Conservation (phyloP, 129 eudicot genomes). For the Mikania micrantha region DNA sequence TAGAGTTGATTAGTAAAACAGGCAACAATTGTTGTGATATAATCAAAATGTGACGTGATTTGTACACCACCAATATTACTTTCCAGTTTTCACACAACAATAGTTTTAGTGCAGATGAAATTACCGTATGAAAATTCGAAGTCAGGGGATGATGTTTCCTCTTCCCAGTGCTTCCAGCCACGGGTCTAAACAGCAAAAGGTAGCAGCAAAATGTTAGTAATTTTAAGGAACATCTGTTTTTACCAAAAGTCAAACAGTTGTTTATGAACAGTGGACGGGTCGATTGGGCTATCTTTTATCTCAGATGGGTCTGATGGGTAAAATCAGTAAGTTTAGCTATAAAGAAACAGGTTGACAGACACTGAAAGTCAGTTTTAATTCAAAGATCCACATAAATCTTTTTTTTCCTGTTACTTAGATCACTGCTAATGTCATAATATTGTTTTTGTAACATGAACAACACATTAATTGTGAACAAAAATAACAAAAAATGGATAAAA, state of each 20-base stretch:
- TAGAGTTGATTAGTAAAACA: not conserved
- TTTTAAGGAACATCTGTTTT: not conserved
- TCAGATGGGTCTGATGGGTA: not conserved
- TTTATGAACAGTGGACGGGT: not conserved
- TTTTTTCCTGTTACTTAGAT: not conserved
- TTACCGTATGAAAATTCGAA: constrained; percentile 77
- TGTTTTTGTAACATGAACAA: not conserved
- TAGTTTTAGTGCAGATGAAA: not conserved
- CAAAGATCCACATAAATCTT: not conserved
- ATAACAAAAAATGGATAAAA: not conserved
- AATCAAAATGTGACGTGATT: not conserved
- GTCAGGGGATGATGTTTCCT: constrained; percentile 61
- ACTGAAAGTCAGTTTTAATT: not conserved
- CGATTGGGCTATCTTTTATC: not conserved
- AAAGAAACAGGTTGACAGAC: not conserved
- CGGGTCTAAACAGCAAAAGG: constrained; percentile 47
- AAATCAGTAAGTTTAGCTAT: not conserved
- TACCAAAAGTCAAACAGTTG: not conserved
- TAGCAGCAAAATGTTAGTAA: constrained; percentile 2
- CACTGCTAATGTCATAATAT: not conserved
- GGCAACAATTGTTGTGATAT: not conserved
- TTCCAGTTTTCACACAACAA: not conserved
- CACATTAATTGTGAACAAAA: not conserved
- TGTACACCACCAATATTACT: not conserved
- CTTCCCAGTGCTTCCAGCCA: constrained; percentile 87